Evolutionary conservation across 2,329 filamentous ascomycete genomes (phyloP).

Genomic region (Pseudogymnoascus sp.): DNA sequence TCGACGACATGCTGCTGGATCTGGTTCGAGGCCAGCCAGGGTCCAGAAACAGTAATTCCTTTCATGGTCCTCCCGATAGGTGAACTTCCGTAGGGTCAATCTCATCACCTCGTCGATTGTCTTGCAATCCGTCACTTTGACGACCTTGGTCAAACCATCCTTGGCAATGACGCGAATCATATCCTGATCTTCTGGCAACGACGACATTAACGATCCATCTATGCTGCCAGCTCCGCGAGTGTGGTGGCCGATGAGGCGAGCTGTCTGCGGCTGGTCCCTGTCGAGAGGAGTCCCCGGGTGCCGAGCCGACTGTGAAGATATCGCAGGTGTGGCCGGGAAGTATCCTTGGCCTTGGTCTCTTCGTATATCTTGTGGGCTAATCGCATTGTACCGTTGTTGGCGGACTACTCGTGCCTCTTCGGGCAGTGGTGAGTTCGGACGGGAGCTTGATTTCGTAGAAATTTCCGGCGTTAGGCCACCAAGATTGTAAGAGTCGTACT

Average conservation of each 20-base stretch:
- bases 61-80: conserved; percentile 80
- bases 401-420: conserved; percentile 19
- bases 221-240: conserved; percentile 74
- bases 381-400: conserved; percentile 47
- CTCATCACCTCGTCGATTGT: conserved; percentile 89
- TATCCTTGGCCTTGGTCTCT: conserved; percentile 43
- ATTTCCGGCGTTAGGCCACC: conserved; percentile 27
- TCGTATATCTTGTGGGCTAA: conserved; percentile 47
- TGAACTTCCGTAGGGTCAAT: conserved; percentile 79
- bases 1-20: conserved; percentile 70
- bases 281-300: conserved; percentile 56
- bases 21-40: conserved; percentile 73
- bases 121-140: conserved; percentile 86
- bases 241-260: conserved; percentile 57
- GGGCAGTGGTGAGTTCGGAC: conserved; percentile 58
- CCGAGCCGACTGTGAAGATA: conserved; percentile 41
- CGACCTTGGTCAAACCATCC: conserved; percentile 81
- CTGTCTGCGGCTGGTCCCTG: conserved; percentile 41
- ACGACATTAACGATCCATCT: conserved; percentile 78
- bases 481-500: conserved; percentile 27
- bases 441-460: conserved; percentile 48
- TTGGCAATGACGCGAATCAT: conserved; percentile 91
- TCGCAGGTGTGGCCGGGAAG: conserved; percentile 40
- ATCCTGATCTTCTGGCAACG: conserved; percentile 75
- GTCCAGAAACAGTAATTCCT: conserved; percentile 97